These are phyloP conservation scores for Scheffersomyces titani DNA, from an alignment of 1,139 yeast genomes.

Conservation along the genomic window DNA sequence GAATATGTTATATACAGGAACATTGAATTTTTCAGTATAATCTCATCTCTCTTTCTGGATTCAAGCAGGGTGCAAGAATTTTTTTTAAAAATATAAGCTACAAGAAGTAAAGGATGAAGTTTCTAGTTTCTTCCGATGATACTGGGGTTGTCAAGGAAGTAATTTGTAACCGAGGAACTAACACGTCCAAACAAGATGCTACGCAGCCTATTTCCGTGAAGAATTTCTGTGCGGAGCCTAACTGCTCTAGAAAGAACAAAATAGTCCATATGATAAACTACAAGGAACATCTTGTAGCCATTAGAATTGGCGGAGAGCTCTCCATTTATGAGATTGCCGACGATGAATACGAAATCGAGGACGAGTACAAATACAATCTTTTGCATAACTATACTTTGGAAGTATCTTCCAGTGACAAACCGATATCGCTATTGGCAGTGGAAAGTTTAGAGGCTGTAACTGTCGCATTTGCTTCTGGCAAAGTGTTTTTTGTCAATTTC, in stretches of 20 bases:
- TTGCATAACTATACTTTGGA: constrained; percentile 29
- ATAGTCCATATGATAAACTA: constrained; percentile 27
- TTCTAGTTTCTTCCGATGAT: constrained; percentile 57
- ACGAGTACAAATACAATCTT: constrained; percentile 14
- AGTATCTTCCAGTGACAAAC: constrained; percentile 26
- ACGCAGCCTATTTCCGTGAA: constrained; percentile 52
- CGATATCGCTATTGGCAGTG: constrained; percentile 30
- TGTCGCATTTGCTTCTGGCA: constrained; percentile 52
- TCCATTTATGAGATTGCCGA: constrained; percentile 34
- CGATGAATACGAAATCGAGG: constrained; percentile 8
- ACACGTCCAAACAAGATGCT: constrained; percentile 64
- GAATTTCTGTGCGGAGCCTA: constrained; percentile 38
- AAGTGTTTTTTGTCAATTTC: constrained; percentile 43
- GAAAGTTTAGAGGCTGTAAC: constrained; percentile 32
- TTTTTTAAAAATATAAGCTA: neutral
- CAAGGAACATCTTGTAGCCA: constrained; percentile 38
- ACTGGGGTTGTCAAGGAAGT: constrained; percentile 60
- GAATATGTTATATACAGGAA: neutral
- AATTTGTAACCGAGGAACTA: constrained; percentile 60
- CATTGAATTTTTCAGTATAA: neutral
- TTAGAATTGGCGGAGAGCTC: constrained; percentile 45
- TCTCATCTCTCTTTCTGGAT: neutral
- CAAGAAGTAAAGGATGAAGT: constrained; percentile 37
- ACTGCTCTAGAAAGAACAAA: constrained; percentile 26
- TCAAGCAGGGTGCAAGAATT: neutral